phyloP scores from a whole-genome alignment of 352 stramenopile genomes.

The Pythium scleroteichum region DNA sequence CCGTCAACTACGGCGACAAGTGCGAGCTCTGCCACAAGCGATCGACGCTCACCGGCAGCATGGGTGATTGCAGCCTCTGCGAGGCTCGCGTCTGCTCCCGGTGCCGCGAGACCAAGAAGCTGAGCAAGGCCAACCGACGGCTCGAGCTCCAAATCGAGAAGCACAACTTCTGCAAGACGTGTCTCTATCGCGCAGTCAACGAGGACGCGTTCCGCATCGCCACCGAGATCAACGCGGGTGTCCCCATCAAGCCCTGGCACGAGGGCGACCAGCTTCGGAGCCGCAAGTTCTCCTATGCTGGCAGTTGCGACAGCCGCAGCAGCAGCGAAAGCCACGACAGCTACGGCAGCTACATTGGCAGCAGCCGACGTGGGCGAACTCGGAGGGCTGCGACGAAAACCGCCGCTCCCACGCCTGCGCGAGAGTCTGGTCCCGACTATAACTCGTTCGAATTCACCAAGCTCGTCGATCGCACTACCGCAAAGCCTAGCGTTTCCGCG shows the following conservation, averaged over 20 bases:
- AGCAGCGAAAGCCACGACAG: background rate
- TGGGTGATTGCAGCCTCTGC: conserved; percentile 14
- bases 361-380: background rate
- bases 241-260: conserved; percentile 16
- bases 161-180: conserved; percentile 21
- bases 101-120: conserved; percentile 19
- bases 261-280: background rate
- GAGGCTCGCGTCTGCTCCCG: conserved; percentile 14
- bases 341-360: background rate
- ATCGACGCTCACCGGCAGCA: conserved; percentile 9
- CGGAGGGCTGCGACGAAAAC: too few relatives aligned
- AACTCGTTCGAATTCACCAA: too few relatives aligned
- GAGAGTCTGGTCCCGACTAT: too few relatives aligned
- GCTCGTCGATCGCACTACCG: too few relatives aligned
- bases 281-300: conserved; percentile 12
- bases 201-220: conserved; percentile 20
- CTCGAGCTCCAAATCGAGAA: conserved; percentile 12
- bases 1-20: conserved; percentile 2
- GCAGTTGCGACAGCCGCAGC: too few relatives aligned
- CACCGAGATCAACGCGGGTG: conserved; percentile 12
- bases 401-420: background rate
- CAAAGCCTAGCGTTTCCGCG: too few relatives aligned
- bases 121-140: conserved; percentile 12
- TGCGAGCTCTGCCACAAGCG: conserved; percentile 17
- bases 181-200: conserved; percentile 15